Evolutionary conservation across 176 grass and related monocot genomes (phyloP).

Genomic region (Tuctoria greenei): DNA sequence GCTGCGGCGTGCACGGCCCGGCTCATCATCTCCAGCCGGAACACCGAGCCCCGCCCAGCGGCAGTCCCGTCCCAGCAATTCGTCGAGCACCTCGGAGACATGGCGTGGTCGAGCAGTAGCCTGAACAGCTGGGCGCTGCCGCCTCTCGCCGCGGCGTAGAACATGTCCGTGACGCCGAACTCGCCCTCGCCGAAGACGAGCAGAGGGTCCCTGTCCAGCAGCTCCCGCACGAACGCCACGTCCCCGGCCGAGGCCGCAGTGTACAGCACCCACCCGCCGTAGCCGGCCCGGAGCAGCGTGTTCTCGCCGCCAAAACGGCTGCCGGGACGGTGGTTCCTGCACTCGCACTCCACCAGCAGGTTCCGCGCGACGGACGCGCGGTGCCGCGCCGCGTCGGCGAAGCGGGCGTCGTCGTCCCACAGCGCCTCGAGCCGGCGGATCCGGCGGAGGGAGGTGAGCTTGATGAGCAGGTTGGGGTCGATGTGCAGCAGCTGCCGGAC

Average conservation of each 20-base stretch:
- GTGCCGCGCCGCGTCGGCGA: conserved; percentile 49
- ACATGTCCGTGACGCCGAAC: conserved; percentile 90
- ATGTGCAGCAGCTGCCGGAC: conserved; percentile 84
- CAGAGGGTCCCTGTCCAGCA: conserved; percentile 68
- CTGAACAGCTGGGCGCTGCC: conserved; percentile 53
- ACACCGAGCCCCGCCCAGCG: conserved; percentile 34
- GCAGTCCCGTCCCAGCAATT: conserved; percentile 29
- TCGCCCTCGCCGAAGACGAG: conserved; percentile 93
- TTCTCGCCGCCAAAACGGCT: conserved; percentile 43
- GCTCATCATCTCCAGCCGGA: conserved; percentile 79
- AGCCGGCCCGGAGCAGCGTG: conserved; percentile 77
- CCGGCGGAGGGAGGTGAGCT: conserved; percentile 88
- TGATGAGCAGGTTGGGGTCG: conserved; percentile 97
- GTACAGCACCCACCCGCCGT: conserved; percentile 95
- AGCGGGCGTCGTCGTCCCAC: conserved; percentile 80
- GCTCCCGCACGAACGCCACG: conserved; percentile 63
- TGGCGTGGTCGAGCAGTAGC: conserved; percentile 64
- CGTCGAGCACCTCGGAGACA: conserved; percentile 58
- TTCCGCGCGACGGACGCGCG: conserved; percentile 54
- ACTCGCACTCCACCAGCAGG: conserved; percentile 74
- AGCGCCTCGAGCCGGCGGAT: conserved; percentile 87
- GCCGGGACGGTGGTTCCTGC: conserved; percentile 40
- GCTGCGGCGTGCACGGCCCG: conserved; percentile 72
- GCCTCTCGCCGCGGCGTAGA: conserved; percentile 78
- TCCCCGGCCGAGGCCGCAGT: conserved; percentile 78